A percentile compares a stretch with the other conserved stretches of the same genome.
Conservation (phyloP, 495 filamentous ascomycete species). For the Pyrenula massariospora region DNA sequence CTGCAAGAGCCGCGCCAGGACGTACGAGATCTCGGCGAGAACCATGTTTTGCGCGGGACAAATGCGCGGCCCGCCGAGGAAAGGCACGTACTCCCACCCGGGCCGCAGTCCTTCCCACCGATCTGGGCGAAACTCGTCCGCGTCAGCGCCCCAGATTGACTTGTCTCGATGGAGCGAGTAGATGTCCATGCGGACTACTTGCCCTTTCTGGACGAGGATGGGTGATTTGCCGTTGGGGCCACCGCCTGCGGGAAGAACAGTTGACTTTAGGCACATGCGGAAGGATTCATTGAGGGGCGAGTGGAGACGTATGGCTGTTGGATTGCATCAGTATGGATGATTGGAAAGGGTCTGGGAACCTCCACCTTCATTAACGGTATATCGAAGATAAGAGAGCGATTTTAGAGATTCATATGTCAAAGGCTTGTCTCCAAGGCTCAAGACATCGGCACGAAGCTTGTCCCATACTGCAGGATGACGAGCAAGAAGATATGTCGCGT, state of each 20-base stretch:
- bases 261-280: constrained; percentile 24
- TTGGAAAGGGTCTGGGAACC: background rate
- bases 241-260: constrained; percentile 34
- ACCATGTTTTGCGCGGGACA: constrained; percentile 45
- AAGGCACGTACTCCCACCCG: constrained; percentile 11
- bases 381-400: constrained; percentile 30
- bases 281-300: constrained; percentile 19
- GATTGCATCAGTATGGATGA: background rate
- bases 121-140: constrained; percentile 21
- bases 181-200: constrained; percentile 23
- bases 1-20: constrained; percentile 60
- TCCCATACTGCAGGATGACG: constrained; percentile 7
- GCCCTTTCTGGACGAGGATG: constrained; percentile 26
- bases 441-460: constrained; percentile 8
- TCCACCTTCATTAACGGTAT: constrained; percentile 39
- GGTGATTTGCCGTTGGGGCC: constrained; percentile 29
- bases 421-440: constrained; percentile 7
- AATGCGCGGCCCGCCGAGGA: constrained; percentile 12
- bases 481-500: constrained; percentile 10
- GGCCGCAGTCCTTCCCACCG: constrained; percentile 15
- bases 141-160: constrained; percentile 22
- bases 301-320: constrained; percentile 8
- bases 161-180: constrained; percentile 26
- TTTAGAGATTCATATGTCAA: constrained; percentile 8
- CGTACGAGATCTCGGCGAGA: constrained; percentile 69